Percentiles rank a stretch among this genome's conserved stretches.
Evolutionary conservation across 768 basidiomycete species (phyloP).

Genomic region (Mycena crocata): DNA sequence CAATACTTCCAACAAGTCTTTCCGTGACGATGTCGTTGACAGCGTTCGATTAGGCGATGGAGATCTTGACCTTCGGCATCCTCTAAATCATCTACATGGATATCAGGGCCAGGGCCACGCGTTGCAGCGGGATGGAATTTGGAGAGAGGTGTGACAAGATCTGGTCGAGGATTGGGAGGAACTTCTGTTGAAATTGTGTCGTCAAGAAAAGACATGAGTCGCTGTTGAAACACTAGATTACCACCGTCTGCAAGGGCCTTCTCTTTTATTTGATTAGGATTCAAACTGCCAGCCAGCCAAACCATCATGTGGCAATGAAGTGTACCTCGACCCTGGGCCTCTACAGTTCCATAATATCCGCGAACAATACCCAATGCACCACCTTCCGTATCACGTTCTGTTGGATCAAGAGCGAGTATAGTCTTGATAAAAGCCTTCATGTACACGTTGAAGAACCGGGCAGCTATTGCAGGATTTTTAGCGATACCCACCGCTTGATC

Average conservation of each 20-base stretch:
- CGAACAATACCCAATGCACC: conserved; percentile 34
- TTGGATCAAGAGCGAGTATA: conserved; percentile 26
- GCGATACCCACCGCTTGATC: conserved; percentile 17
- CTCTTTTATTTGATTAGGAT: conserved; percentile 5
- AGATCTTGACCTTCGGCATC: not conserved
- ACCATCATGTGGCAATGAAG: conserved; percentile 12
- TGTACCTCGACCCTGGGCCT: conserved; percentile 37
- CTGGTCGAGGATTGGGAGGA: not conserved
- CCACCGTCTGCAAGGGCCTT: too few species aligned
- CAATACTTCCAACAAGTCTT: conserved; percentile 30
- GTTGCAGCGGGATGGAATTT: not conserved
- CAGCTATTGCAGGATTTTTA: conserved; percentile 20
- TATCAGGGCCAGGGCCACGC: not conserved
- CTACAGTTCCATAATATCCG: conserved; percentile 44
- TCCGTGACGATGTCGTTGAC: conserved; percentile 20
- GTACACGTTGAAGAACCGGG: conserved; percentile 27
- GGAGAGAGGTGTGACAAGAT: not conserved
- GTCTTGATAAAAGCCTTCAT: conserved; percentile 27
- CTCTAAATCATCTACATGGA: not conserved
- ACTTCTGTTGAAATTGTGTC: not conserved
- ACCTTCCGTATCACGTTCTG: not conserved
- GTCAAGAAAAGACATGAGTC: conserved; percentile 3
- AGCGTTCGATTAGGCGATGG: conserved; percentile 1
- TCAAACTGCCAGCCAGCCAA: too few species aligned
- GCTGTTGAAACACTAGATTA: not conserved